These are phyloP conservation scores for Lecanicillium sp. DNA, from an alignment of 2,329 filamentous ascomycete genomes.

Conservation along the genomic window DNA sequence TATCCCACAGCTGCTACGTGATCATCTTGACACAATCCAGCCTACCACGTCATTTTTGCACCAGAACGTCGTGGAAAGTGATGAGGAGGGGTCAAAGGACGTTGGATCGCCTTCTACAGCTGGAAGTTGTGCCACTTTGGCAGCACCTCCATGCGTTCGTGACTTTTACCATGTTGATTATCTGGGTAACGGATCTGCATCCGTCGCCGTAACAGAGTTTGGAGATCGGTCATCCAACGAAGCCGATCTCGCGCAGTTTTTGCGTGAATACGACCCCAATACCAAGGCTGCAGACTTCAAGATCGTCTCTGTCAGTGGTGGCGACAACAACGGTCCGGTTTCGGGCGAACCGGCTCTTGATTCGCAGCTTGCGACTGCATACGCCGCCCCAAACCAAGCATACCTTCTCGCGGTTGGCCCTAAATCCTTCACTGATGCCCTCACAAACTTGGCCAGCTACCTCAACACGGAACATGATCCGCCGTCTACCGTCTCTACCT, in stretches of 20 bases:
- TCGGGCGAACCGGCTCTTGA: slow-evolving; percentile 14
- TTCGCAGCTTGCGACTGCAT: slow-evolving; percentile 5
- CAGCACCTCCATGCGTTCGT: slow-evolving; percentile 11
- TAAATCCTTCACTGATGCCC: neutral
- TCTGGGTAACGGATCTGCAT: slow-evolving; percentile 3
- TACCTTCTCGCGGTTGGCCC: slow-evolving; percentile 2
- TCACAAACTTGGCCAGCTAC: neutral
- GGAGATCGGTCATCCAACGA: slow-evolving; percentile 3
- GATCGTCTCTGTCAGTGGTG: too few species aligned
- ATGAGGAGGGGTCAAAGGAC: too few species aligned
- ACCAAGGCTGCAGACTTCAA: too few species aligned
- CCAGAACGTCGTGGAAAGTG: too few species aligned
- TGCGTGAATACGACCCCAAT: too few species aligned
- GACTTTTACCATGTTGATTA: slow-evolving; percentile 11
- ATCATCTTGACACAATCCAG: slow-evolving; percentile 14
- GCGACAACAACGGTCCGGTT: too few species aligned
- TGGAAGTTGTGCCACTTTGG: too few species aligned
- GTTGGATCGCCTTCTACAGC: too few species aligned
- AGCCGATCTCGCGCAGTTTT: slow-evolving; percentile 4
- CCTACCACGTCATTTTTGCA: slow-evolving; percentile 15
- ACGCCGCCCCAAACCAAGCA: slow-evolving; percentile 12
- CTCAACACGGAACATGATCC: neutral
- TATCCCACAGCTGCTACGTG: slow-evolving; percentile 12
- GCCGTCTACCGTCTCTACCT: neutral
- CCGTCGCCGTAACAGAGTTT: slow-evolving; percentile 12